Evolutionary conservation across 192 early-diverging fungal species (phyloP), one percentile per base, ranked within the genome.

Genomic region (Cetraspora pellucida): DNA sequence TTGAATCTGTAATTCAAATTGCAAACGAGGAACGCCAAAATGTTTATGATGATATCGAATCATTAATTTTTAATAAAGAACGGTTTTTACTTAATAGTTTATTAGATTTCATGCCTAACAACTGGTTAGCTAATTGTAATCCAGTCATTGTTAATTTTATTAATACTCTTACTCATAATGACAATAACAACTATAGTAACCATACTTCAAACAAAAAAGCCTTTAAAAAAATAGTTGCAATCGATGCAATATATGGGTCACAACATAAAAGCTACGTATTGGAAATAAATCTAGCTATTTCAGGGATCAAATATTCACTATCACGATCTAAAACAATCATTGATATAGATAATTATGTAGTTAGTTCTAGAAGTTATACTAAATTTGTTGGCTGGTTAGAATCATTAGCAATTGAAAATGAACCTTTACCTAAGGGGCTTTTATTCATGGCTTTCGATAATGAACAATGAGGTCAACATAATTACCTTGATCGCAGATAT

Each of bases 401-500:
- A 30, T 10, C 10, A 16, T 61, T 61, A 31, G 10, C 60, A 30
- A 31, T 19, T 2, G 30, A 31, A 61, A 10, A 16, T 19, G 60
- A 61, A 61, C 30, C 0, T 16, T 61, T 61, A 31, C 64, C 64
- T 13, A 13, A 66, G 43, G 64, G 64, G 6, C 17, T 66, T n/a
- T 11, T 66, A 45, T n/a, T 66, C 30, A 9, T 66, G 27, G 64
- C 64, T 5, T 66, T 66, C n/a, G 64, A 66, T 66, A 66, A 66
- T 11, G 64, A 69, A 49, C 67, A 49, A 69, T 14, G 19, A 44
- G 67, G 67, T 21, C 44, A 47, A 49, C 8, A 69, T 19, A 69
- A 69, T 49, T 69, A 69, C 49, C 45, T 69, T 27, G 67, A 69
- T 69, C 67, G 46, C 9, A 19, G 45, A 23, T 49, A 19, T 52